Percentiles rank a stretch among this genome's conserved stretches.
Conservation (phyloP, 805 yeast species). For the Sugiyamaella floridensis region DNA sequence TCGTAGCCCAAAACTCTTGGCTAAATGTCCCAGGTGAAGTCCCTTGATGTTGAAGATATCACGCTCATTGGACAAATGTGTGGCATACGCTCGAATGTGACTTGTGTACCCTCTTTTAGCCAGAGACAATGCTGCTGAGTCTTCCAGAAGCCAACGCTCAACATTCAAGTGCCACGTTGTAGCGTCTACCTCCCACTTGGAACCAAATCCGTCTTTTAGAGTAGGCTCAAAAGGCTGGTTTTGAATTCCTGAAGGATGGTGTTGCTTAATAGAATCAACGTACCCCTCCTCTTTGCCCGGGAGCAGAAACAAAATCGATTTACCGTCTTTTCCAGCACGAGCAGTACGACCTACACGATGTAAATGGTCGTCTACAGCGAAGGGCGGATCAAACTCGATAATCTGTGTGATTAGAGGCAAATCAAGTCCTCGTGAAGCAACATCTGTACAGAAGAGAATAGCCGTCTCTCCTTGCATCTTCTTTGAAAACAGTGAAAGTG, state of each 20-base stretch:
- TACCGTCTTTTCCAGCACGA: slow-evolving; percentile 87
- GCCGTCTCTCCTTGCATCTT: slow-evolving; percentile 28
- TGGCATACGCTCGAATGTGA: slow-evolving; percentile 91
- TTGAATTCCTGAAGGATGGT: slow-evolving; percentile 52
- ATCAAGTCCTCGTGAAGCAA: slow-evolving; percentile 95
- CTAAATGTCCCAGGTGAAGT: slow-evolving; percentile 91
- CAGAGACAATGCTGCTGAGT: slow-evolving; percentile 46
- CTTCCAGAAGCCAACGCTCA: slow-evolving; percentile 82
- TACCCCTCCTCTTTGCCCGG: slow-evolving; percentile 91
- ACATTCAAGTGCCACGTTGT: slow-evolving; percentile 92
- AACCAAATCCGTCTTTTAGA: slow-evolving; percentile 33
- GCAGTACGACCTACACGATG: slow-evolving; percentile 98
- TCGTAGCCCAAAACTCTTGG: slow-evolving; percentile 88
- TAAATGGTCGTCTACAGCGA: slow-evolving; percentile 86
- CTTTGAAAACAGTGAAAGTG: slow-evolving; percentile 51
- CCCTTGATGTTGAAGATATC: slow-evolving; percentile 71
- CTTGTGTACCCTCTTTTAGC: slow-evolving; percentile 82
- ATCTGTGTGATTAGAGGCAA: slow-evolving; percentile 80
- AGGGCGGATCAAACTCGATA: slow-evolving; percentile 92
- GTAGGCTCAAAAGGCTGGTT: slow-evolving; percentile 38
- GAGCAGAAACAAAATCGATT: slow-evolving; percentile 65
- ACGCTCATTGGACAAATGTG: slow-evolving; percentile 80
- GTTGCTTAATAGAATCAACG: slow-evolving; percentile 50
- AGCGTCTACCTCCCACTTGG: slow-evolving; percentile 83
- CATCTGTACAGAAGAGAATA: slow-evolving; percentile 90